A percentile compares a stretch with the other conserved stretches of the same genome.
Evolutionary conservation across 768 basidiomycete species (phyloP).

Genomic region (Pisolithus orientalis): DNA sequence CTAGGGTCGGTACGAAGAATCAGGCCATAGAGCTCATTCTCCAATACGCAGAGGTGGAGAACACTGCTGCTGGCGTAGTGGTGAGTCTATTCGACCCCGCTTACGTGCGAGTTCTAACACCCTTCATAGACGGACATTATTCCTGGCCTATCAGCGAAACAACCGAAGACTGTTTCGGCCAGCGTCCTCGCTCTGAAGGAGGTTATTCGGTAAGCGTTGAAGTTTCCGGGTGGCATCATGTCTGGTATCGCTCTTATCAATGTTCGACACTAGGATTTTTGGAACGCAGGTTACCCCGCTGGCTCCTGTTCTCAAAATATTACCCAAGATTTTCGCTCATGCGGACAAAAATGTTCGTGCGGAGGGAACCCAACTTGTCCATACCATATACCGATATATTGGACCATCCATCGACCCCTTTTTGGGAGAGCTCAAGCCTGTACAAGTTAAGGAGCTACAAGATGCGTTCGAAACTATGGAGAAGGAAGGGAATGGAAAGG

Average conservation of each 20-base stretch:
- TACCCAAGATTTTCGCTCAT: slow-evolving; percentile 94
- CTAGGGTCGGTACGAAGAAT: slow-evolving; percentile 83
- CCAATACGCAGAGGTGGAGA: slow-evolving; percentile 93
- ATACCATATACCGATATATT: slow-evolving; percentile 79
- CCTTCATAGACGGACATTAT: slow-evolving; percentile 62
- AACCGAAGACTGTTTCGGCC: slow-evolving; percentile 88
- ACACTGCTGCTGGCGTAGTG: slow-evolving; percentile 78
- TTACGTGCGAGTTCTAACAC: slow-evolving; percentile 19
- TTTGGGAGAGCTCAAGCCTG: slow-evolving; percentile 88
- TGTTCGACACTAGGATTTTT: slow-evolving; percentile 50
- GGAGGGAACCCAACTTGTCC: slow-evolving; percentile 76
- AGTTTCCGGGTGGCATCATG: not conserved
- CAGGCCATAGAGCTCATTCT: slow-evolving; percentile 81
- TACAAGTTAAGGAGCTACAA: slow-evolving; percentile 93
- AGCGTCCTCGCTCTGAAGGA: slow-evolving; percentile 76
- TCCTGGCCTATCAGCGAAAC: slow-evolving; percentile 84
- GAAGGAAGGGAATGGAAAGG: slow-evolving; percentile 79
- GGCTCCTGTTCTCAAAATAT: slow-evolving; percentile 72
- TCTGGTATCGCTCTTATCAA: not conserved
- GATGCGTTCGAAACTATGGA: slow-evolving; percentile 85
- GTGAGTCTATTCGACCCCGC: slow-evolving; percentile 47
- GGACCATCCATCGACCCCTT: slow-evolving; percentile 79
- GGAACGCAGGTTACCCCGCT: slow-evolving; percentile 71
- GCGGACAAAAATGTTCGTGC: slow-evolving; percentile 92
- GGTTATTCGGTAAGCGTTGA: slow-evolving; percentile 61